These are phyloP conservation scores for Globisporangium viniferum DNA, from an alignment of 352 stramenopile genomes.

Conservation along the genomic window DNA sequence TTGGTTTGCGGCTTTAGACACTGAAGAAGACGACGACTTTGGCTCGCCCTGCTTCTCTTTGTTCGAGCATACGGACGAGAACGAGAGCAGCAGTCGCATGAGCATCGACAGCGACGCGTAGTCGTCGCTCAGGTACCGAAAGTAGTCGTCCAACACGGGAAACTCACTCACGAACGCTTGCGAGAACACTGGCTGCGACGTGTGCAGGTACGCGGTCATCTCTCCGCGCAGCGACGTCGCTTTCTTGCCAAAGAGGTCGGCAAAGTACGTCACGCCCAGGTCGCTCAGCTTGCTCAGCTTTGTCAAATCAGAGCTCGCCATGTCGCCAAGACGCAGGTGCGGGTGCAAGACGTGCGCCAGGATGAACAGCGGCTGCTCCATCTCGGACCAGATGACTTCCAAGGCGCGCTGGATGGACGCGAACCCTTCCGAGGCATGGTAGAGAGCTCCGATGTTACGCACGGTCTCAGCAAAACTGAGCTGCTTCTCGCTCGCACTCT, in stretches of 20 bases:
- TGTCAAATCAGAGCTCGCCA: conserved; percentile 40
- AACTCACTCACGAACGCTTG: conserved; percentile 57
- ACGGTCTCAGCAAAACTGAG: conserved; percentile 38
- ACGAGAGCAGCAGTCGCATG: conserved; percentile 58
- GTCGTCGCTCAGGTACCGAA: conserved; percentile 60
- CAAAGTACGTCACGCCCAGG: conserved; percentile 54
- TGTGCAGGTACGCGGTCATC: conserved; percentile 66
- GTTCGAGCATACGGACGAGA: conserved; percentile 28
- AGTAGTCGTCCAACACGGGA: conserved; percentile 57
- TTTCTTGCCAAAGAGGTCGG: conserved; percentile 39
- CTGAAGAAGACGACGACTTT: background rate
- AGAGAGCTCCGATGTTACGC: conserved; percentile 43
- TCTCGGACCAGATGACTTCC: conserved; percentile 47
- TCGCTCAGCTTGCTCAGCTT: conserved; percentile 66
- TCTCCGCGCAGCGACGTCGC: conserved; percentile 50
- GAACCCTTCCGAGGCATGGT: conserved; percentile 44
- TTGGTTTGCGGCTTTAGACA: background rate
- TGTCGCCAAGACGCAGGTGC: conserved; percentile 35
- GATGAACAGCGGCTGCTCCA: conserved; percentile 68
- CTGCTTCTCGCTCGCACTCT: conserved; percentile 18
- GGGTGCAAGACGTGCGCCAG: conserved; percentile 61
- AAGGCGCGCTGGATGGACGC: conserved; percentile 40
- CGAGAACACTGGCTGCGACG: conserved; percentile 46
- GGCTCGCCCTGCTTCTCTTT: conserved; percentile 11
- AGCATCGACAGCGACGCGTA: conserved; percentile 58